Conservation (phyloP, 176 grass and related monocot genomes). For the Ananas comosus region DNA sequence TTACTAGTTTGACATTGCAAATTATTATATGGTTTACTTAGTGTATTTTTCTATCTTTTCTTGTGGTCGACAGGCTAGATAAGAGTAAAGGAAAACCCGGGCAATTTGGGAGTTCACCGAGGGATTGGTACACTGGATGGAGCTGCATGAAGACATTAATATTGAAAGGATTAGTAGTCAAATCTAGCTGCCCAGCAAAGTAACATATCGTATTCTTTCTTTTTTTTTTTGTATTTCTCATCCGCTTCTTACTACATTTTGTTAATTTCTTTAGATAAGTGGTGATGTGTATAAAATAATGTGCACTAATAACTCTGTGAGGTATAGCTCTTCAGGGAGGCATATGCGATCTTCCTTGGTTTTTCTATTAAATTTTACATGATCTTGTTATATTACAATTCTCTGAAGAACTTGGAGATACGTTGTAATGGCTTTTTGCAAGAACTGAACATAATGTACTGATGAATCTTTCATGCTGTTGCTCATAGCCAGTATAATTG, state of each 20-base stretch:
- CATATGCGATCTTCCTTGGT: not conserved
- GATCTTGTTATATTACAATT: not conserved
- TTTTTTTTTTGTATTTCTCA: not conserved
- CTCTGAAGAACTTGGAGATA: not conserved
- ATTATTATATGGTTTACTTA: not conserved
- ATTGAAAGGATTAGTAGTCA: conserved; percentile 41
- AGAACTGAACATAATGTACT: not conserved
- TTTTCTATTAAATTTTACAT: not conserved
- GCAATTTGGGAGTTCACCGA: conserved; percentile 37
- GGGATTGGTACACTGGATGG: conserved; percentile 83
- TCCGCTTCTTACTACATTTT: not conserved
- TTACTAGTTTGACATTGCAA: not conserved
- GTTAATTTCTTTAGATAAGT: not conserved
- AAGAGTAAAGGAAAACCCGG: conserved; percentile 53
- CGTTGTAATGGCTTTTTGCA: not conserved
- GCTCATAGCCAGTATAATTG: not conserved
- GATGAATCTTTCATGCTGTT: not conserved
- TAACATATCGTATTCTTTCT: conserved; percentile 23
- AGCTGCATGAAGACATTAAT: conserved; percentile 79
- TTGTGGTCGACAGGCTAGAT: conserved; percentile 43
- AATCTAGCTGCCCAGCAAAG: conserved; percentile 60
- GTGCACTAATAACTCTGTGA: not conserved
- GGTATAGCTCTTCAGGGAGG: not conserved
- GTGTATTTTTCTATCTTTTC: not conserved
- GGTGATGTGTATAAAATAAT: not conserved